Conservation (phyloP, 768 basidiomycete genomes). For the Boletus rubroflammeus region DNA sequence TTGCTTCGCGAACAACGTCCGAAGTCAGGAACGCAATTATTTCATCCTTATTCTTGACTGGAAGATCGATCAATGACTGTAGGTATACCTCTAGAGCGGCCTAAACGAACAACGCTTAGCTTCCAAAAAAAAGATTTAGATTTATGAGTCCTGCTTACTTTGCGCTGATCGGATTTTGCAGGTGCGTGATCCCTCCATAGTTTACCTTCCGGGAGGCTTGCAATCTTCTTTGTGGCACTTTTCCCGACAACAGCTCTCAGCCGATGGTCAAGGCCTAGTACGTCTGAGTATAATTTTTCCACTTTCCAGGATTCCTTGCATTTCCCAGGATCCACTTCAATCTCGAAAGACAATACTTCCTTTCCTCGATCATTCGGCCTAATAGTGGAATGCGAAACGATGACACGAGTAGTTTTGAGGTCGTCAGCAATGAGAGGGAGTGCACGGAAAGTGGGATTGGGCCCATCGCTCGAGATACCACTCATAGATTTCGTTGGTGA, state of each 20-base stretch:
- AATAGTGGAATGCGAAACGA: constrained; percentile 79
- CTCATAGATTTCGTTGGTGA: constrained; percentile 20
- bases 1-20: constrained; percentile 75
- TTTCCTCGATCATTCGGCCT: constrained; percentile 87
- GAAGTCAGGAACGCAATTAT: constrained; percentile 90
- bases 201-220: constrained; percentile 81
- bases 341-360: constrained; percentile 87
- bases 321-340: constrained; percentile 67
- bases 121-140: neutral
- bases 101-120: constrained; percentile 35
- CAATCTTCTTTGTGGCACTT: constrained; percentile 74
- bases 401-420: constrained; percentile 66
- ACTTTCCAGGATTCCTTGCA: constrained; percentile 77
- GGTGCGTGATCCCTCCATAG: constrained; percentile 97
- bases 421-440: constrained; percentile 68
- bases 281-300: constrained; percentile 93
- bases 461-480: constrained; percentile 22
- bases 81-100: constrained; percentile 81
- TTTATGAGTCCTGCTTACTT: constrained; percentile 48
- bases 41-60: constrained; percentile 84
- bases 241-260: constrained; percentile 58
- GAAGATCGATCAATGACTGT: constrained; percentile 75
- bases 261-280: constrained; percentile 80
- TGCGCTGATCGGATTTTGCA: constrained; percentile 93
- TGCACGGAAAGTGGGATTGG: constrained; percentile 56